These are phyloP conservation scores for Harringtonia lauricola DNA, from an alignment of 2,329 filamentous ascomycete genomes.

Conservation along the genomic window DNA sequence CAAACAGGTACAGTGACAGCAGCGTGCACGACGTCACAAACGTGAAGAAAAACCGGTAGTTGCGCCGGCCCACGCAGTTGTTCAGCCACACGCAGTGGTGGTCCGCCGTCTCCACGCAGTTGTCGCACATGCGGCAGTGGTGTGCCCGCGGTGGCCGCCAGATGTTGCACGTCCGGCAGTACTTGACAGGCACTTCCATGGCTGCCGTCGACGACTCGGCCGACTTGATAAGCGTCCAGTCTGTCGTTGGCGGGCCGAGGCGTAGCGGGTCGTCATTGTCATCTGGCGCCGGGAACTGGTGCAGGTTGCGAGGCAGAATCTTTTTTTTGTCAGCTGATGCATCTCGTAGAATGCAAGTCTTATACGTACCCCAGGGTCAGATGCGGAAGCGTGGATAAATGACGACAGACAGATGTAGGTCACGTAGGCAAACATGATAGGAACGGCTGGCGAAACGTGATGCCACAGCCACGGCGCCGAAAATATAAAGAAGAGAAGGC, in stretches of 20 bases:
- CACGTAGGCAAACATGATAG: slow-evolving; percentile 83
- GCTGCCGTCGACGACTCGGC: slow-evolving; percentile 64
- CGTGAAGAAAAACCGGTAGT: slow-evolving; percentile 95
- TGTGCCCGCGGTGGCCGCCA: slow-evolving; percentile 94
- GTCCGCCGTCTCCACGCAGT: slow-evolving; percentile 93
- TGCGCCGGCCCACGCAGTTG: slow-evolving; percentile 92
- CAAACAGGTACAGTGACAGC: slow-evolving; percentile 65
- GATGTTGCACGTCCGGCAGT: slow-evolving; percentile 94
- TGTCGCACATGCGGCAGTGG: slow-evolving; percentile 93
- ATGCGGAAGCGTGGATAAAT: slow-evolving; percentile 82
- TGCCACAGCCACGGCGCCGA: slow-evolving; percentile 81
- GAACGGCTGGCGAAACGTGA: slow-evolving; percentile 77
- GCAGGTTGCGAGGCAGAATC: slow-evolving; percentile 88
- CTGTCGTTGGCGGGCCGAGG: slow-evolving; percentile 75
- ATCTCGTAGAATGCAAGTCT: neutral
- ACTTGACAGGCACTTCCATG: slow-evolving; percentile 97
- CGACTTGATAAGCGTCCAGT: slow-evolving; percentile 87
- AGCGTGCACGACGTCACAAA: slow-evolving; percentile 76
- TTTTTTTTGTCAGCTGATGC: slow-evolving; percentile 21
- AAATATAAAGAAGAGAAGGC: slow-evolving; percentile 72
- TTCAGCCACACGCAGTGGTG: slow-evolving; percentile 99
- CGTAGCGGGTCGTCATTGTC: slow-evolving; percentile 71
- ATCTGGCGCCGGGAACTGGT: slow-evolving; percentile 69
- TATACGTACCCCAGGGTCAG: slow-evolving; percentile 77
- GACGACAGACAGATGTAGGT: slow-evolving; percentile 86